Percentiles rank a stretch among this genome's conserved stretches.
These are phyloP conservation scores for Ogataea parapolymorpha DNA, from an alignment of 805 yeast genomes.

Conservation along the genomic window DNA sequence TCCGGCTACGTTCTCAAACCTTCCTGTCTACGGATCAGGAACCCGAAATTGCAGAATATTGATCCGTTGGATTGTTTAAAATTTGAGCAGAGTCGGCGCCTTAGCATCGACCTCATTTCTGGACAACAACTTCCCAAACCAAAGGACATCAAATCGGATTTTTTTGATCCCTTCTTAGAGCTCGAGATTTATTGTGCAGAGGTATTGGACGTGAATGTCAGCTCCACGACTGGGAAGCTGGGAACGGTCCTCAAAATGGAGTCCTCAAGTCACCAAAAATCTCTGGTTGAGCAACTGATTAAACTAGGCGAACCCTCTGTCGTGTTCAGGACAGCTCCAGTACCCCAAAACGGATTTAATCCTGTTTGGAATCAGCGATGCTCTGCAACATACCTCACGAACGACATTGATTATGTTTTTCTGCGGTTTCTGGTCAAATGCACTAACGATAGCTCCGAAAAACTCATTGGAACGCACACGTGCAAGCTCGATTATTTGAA, in stretches of 20 bases:
- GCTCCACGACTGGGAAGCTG: neutral
- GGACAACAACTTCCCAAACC: conserved; percentile 85
- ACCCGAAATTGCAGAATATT: conserved; percentile 18
- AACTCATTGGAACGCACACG: conserved; percentile 56
- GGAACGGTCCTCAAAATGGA: conserved; percentile 12
- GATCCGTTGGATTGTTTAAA: conserved; percentile 21
- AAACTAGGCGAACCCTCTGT: conserved; percentile 18
- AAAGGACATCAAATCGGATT: conserved; percentile 41
- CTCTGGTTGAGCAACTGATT: conserved; percentile 1
- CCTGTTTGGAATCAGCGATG: conserved; percentile 74
- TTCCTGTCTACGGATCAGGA: conserved; percentile 9
- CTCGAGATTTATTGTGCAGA: conserved; percentile 55
- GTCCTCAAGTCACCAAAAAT: neutral
- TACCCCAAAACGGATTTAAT: conserved; percentile 76
- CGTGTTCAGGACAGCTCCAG: conserved; percentile 32
- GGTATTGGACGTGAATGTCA: conserved; percentile 14
- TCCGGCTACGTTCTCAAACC: conserved; percentile 86
- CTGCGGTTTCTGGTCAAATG: conserved; percentile 48
- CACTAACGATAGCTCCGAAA: conserved; percentile 22
- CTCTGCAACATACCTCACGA: conserved; percentile 37
- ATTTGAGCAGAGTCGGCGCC: conserved; percentile 9
- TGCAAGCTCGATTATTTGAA: conserved; percentile 60
- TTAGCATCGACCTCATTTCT: conserved; percentile 56
- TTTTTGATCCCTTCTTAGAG: conserved; percentile 58
- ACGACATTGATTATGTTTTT: conserved; percentile 49